Conservation (phyloP, 2,329 filamentous ascomycete genomes). For the Ophiocordyceps robertsii region DNA sequence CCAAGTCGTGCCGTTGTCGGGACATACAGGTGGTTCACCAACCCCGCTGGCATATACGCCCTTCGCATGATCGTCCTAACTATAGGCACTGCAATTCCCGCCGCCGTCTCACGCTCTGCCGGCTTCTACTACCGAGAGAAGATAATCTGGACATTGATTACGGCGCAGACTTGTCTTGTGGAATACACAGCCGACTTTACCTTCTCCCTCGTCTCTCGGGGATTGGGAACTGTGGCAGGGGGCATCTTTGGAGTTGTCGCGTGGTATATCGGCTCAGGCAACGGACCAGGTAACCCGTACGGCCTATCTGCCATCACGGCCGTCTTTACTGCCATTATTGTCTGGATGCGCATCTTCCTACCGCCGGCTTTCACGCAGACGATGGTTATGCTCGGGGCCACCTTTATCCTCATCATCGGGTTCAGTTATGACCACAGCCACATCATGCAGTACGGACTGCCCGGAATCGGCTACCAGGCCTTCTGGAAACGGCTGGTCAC, state of each 20-base stretch:
- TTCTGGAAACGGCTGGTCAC: conserved; percentile 33
- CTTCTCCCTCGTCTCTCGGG: conserved; percentile 27
- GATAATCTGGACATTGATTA: conserved; percentile 38
- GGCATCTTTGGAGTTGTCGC: conserved; percentile 30
- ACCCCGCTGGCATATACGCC: conserved; percentile 29
- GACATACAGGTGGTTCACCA: conserved; percentile 26
- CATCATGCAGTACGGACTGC: conserved; percentile 27
- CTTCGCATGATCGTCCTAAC: conserved; percentile 33
- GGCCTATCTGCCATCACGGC: conserved; percentile 32
- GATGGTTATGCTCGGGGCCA: conserved; percentile 19
- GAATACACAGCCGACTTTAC: conserved; percentile 37
- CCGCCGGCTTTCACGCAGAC: conserved; percentile 15
- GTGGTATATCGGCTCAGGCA: conserved; percentile 38
- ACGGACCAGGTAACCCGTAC: conserved; percentile 33
- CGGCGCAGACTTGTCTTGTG: conserved; percentile 32
- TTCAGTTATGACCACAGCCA: conserved; percentile 33
- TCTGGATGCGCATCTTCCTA: conserved; percentile 22
- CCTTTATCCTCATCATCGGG: conserved; percentile 28
- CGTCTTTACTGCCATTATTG: conserved; percentile 18
- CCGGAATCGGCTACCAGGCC: conserved; percentile 29
- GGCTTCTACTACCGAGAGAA: conserved; percentile 39
- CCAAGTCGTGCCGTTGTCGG: conserved; percentile 13
- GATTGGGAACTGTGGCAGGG: conserved; percentile 29
- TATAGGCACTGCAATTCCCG: conserved; percentile 26
- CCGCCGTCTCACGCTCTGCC: conserved; percentile 24